phyloP scores from a whole-genome alignment of 2,329 filamentous ascomycete genomes.

The Clarireedia monteithiana region DNA sequence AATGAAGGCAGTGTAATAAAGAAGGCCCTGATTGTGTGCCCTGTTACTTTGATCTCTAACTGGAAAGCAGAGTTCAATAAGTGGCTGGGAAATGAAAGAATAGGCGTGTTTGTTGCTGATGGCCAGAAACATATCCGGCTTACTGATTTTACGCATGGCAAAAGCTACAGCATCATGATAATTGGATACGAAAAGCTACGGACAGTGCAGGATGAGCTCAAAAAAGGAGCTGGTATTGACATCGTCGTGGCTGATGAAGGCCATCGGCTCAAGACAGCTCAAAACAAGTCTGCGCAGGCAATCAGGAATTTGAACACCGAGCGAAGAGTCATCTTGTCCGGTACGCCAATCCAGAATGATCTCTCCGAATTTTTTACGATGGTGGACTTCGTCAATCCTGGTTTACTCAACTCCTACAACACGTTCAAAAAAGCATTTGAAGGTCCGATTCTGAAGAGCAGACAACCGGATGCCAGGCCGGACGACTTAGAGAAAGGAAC shows the following conservation, averaged over 20 bases:
- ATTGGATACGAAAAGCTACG: conserved; percentile 66
- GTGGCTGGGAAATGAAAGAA: conserved; percentile 63
- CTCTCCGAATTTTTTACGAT: conserved; percentile 90
- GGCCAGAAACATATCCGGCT: conserved; percentile 49
- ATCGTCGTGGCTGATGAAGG: conserved; percentile 97
- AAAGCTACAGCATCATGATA: conserved; percentile 62
- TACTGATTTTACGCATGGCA: conserved; percentile 62
- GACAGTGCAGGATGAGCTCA: conserved; percentile 56
- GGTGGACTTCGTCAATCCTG: conserved; percentile 85
- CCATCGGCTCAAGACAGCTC: conserved; percentile 93
- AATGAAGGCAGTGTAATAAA: conserved; percentile 49
- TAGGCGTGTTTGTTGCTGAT: conserved; percentile 59
- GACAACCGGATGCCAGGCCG: conserved; percentile 42
- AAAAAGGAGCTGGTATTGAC: conserved; percentile 55
- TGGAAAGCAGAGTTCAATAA: conserved; percentile 68
- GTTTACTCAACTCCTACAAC: conserved; percentile 86
- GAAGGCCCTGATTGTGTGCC: conserved; percentile 66
- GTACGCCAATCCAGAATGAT: conserved; percentile 93
- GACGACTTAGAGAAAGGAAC: conserved; percentile 65
- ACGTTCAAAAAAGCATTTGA: conserved; percentile 96
- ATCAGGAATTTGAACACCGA: conserved; percentile 80
- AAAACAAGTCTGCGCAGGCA: conserved; percentile 83
- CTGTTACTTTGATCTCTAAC: conserved; percentile 64
- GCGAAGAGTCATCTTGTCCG: conserved; percentile 35
- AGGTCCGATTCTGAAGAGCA: conserved; percentile 71